Evolutionary conservation across 2,329 filamentous ascomycete species (phyloP).

Genomic region (Colletotrichum destructivum): DNA sequence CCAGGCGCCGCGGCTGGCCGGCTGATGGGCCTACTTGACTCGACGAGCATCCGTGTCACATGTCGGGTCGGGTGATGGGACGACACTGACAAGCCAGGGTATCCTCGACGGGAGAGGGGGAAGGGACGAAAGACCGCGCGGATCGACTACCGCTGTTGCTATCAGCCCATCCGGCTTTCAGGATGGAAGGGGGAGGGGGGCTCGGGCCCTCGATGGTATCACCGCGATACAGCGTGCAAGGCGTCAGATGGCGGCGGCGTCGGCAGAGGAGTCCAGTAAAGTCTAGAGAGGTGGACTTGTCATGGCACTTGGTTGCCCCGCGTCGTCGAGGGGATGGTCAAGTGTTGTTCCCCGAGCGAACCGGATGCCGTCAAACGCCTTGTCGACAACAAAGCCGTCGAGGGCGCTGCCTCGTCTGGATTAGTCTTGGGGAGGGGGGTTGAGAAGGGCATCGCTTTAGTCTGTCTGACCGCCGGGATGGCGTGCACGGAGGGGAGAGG

Average conservation of each 20-base stretch:
- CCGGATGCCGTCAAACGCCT: constrained; percentile 9
- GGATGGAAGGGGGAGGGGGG: not conserved
- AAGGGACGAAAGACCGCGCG: not conserved
- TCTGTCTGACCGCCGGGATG: constrained; percentile 9
- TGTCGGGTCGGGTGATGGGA: constrained; percentile 18
- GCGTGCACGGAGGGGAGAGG: not conserved
- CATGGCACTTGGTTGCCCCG: not conserved
- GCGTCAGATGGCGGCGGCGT: not conserved
- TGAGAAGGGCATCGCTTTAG: not conserved
- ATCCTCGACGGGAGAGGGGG: constrained; percentile 19
- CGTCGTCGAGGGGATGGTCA: constrained; percentile 14
- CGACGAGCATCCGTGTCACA: constrained; percentile 34
- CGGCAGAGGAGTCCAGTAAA: not conserved
- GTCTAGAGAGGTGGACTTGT: not conserved
- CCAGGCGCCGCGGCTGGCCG: constrained; percentile 1
- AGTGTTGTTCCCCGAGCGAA: constrained; percentile 23
- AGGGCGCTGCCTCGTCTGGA: constrained; percentile 5
- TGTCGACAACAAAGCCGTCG: not conserved
- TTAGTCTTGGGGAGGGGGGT: not conserved
- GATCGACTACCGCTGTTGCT: constrained; percentile 19
- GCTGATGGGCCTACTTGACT: constrained; percentile 29
- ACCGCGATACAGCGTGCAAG: not conserved
- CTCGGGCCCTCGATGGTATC: constrained; percentile 14
- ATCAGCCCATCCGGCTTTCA: not conserved
- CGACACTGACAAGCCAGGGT: constrained; percentile 39